A percentile compares a stretch with the other conserved stretches of the same genome.
Conservation (phyloP, 495 filamentous ascomycete species). For the Pyrenopolyporus hunteri region DNA sequence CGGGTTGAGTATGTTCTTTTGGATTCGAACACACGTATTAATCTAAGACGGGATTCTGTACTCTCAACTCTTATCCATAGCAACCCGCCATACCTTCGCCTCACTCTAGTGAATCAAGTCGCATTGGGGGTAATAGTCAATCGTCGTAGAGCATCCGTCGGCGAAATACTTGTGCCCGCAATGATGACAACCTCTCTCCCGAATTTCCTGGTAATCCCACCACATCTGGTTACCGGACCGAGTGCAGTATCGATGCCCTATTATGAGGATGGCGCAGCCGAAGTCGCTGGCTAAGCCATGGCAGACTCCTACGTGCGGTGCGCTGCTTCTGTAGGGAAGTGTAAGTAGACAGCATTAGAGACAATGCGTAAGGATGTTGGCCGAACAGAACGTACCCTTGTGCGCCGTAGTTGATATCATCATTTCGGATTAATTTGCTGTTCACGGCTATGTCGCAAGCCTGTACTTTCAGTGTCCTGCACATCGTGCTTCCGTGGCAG, state of each 20-base stretch:
- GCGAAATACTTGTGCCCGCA: slow-evolving; percentile 26
- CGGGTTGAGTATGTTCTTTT: no score
- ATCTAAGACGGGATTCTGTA: no score
- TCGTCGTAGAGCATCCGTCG: slow-evolving; percentile 13
- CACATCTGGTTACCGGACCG: slow-evolving; percentile 30
- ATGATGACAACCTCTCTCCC: slow-evolving; percentile 13
- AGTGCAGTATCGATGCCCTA: slow-evolving; percentile 3
- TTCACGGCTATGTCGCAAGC: slow-evolving; percentile 22
- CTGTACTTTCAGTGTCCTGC: slow-evolving; percentile 2
- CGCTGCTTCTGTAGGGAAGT: slow-evolving; percentile 10
- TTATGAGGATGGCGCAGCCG: slow-evolving; percentile 24
- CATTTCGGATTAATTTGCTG: slow-evolving; percentile 2
- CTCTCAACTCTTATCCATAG: not conserved
- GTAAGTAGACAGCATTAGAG: not conserved
- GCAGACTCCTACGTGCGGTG: slow-evolving; percentile 16
- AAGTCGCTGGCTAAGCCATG: slow-evolving; percentile 22
- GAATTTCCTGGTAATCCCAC: slow-evolving; percentile 32
- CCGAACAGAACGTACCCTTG: not conserved
- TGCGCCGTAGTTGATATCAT: slow-evolving; percentile 22
- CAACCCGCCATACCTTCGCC: no score
- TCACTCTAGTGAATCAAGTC: slow-evolving; percentile 25
- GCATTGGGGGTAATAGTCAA: slow-evolving; percentile 23
- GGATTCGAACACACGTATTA: no score
- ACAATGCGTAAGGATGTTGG: not conserved
- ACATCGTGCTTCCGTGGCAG: slow-evolving; percentile 33